A percentile compares a stretch with the other conserved stretches of the same genome.
Conservation (phyloP, 2,329 filamentous ascomycete genomes). For the Juglanconis juglandina region DNA sequence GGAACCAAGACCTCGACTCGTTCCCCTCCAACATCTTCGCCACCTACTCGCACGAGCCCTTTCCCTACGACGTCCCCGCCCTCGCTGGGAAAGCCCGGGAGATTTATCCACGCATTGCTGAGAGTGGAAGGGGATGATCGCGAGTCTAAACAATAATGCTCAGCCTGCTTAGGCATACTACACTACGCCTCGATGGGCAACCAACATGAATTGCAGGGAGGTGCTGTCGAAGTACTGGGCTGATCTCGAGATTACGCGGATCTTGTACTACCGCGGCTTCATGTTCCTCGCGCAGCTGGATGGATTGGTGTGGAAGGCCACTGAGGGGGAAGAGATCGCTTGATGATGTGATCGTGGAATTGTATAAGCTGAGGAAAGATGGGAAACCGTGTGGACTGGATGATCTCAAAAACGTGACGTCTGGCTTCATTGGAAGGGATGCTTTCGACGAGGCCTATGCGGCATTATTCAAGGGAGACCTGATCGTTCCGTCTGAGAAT, state of each 20-base stretch:
- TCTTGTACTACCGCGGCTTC: constrained; percentile 11
- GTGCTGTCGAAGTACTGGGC: constrained; percentile 14
- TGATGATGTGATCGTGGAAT: constrained; percentile 15
- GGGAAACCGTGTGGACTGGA: background rate
- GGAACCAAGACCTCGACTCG: background rate
- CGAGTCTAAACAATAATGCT: constrained; percentile 14
- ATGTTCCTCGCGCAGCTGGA: constrained; percentile 14
- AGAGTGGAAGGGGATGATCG: constrained; percentile 5
- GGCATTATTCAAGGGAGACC: too few relatives aligned
- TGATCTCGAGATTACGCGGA: constrained; percentile 6
- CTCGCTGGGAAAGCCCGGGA: background rate
- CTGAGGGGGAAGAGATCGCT: constrained; percentile 4
- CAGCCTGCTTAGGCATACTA: constrained; percentile 11
- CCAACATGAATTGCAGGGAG: background rate
- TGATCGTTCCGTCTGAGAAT: background rate
- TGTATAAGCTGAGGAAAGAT: constrained; percentile 11
- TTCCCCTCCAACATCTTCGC: background rate
- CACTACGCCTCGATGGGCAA: constrained; percentile 1
- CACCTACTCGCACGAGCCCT: constrained; percentile 7
- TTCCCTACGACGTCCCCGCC: constrained; percentile 5
- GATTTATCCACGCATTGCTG: constrained; percentile 7
- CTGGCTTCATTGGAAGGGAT: too few relatives aligned
- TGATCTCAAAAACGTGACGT: background rate
- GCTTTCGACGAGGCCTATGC: too few relatives aligned
- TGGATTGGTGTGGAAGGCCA: constrained; percentile 4